phyloP scores from a whole-genome alignment of 768 basidiomycete species.

The Boletus coccyginus region DNA sequence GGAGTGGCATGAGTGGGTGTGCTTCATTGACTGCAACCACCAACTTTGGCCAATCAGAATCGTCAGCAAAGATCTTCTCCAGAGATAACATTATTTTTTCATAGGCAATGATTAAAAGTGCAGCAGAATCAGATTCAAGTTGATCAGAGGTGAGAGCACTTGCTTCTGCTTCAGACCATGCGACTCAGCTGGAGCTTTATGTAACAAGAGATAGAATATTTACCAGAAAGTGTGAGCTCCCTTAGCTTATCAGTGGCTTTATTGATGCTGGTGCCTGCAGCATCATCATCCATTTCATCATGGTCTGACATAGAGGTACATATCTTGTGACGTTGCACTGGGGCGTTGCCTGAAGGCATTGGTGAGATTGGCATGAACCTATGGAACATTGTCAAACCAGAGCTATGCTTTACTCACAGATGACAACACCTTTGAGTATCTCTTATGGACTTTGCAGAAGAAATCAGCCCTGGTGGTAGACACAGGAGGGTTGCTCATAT shows the following conservation, averaged over 20 bases:
- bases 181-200: neutral
- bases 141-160: no score
- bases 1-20: no score
- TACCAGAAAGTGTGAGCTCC: no score
- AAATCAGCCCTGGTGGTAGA: neutral
- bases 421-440: neutral
- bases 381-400: neutral
- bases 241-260: no score
- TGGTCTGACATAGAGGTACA: no score
- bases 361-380: neutral
- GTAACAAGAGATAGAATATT: neutral
- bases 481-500: neutral
- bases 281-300: no score
- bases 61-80: no score
- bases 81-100: neutral
- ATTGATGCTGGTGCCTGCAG: no score
- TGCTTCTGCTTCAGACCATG: neutral
- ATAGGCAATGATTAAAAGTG: neutral
- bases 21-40: no score
- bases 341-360: neutral
- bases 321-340: neutral
- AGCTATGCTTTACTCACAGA: fast-evolving
- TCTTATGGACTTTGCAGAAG: neutral
- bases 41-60: no score
- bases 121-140: neutral